Base-by-base conservation (phyloP, 371 early-diverging fungal species). In the Sporodiniella umbellata region DNA sequence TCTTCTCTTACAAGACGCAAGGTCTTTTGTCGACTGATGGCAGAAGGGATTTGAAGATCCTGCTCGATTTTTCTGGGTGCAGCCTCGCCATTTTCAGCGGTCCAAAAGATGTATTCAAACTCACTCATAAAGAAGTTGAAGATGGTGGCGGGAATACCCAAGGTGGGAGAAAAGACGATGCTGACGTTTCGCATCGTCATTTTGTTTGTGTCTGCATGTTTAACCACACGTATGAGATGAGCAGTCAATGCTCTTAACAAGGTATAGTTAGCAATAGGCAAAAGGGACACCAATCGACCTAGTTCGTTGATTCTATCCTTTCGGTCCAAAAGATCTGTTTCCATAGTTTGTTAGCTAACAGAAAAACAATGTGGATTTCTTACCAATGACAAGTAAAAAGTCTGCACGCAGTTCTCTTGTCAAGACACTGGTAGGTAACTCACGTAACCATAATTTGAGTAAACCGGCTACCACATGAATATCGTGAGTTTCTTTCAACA, bases 381-480 rank as follows among this genome's bases (percentile, higher is more conserved):
- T 67, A 59, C 68, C 75, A 77, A 92, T 64, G 35, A 86, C 79
- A 33, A 76, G 75, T 40, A 84, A 53, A 57, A 93, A 94, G 35
- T 85, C 81, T 40, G 69, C 71, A 40, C 83, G 82, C 25, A 81
- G 70, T 21, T 84, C 85, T 38, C 77, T 62, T 4, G 93, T 91
- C 30, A 94, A 64, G 1, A 94, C 78, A 31, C 85, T 87, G 4
- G 82, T 78, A 2, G 91, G 84, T 28, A 94, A 68, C 54, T 88
- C 90, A 23, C 94, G 81, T 38, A 94, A 63, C 66, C 84, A 94
- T 50, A 90, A 78, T 62, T 94, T 94, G 37, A 94, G 70, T 37
- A 93, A 60, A 2, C 93, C 90, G 7, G 93, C 86, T n/a, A 93
- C 79, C 0, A 84, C 90, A 62, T 94, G 94, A 2, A 88, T 81